Evolutionary conservation across 2,329 filamentous ascomycete genomes (phyloP), one percentile per base, ranked within the genome.

Genomic region (Diaporthe nobilis): DNA sequence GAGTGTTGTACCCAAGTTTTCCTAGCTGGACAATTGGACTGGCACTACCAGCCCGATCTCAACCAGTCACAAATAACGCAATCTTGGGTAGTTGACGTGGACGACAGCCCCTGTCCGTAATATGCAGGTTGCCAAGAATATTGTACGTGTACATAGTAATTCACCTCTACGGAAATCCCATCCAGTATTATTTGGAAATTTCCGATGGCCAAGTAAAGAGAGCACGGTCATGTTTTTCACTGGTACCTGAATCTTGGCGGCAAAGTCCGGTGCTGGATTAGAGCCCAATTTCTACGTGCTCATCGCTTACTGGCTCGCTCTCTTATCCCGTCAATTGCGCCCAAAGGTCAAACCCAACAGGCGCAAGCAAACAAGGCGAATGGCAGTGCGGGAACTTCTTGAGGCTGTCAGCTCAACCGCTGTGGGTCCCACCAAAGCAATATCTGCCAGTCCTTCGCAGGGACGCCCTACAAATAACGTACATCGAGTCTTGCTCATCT

Each of bases 211-310:
- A 49, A 51, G 55, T 47, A 20, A 12, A 7, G 42, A 53, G 13
- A 25, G 17, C 22, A 22, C 37, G 55, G 25, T 37, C 60, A n/a
- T 49, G 4, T 6, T 10, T n/a, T 20, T n/a, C 1, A 49, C 15
- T 53, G 44, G 6, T 39, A 44, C 25, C 28, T 31, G 31, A 60
- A 3, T 28, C 17, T 9, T 37, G 55, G 55, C 25, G 31, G 55
- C 31, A 58, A 47, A 15, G 12, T 22, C 17, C 3, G 39, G 22
- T 28, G 70, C 53, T 51, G 55, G 22, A n/a, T 9, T 31, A 49
- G 70, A 53, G 57, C 70, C 70, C 22, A 61, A 72, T 53, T 49
- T 22, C 42, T 31, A 72, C 70, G 55, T 72, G 70, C 57, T 28
- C 5, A 31, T 37, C 4, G 13, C 42, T 37, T 17, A 72, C 42